These are phyloP conservation scores for Pythium phragmiticola DNA, from an alignment of 352 stramenopile genomes.

Conservation along the genomic window DNA sequence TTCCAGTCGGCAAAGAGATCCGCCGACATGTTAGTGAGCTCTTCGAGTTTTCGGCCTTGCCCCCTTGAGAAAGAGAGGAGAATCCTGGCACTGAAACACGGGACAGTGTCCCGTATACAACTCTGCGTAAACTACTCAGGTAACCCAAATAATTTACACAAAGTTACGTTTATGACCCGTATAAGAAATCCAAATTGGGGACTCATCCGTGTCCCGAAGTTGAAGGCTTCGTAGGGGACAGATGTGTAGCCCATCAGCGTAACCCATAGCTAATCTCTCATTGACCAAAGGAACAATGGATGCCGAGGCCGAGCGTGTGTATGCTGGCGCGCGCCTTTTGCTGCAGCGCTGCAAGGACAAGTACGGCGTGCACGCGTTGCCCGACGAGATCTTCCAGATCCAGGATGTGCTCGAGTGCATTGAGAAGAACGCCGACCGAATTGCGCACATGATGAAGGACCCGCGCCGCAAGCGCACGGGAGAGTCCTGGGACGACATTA, in stretches of 20 bases:
- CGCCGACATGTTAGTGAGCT: constrained; percentile 57
- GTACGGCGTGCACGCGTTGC: constrained; percentile 20
- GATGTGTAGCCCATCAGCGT: not conserved
- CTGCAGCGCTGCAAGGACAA: constrained; percentile 22
- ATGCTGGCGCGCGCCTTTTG: constrained; percentile 14
- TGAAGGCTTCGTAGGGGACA: not conserved
- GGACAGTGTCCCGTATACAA: constrained; percentile 1
- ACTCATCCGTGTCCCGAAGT: not conserved
- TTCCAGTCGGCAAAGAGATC: constrained; percentile 90
- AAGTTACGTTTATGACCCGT: too few species aligned
- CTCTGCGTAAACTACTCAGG: too few species aligned
- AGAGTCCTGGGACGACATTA: constrained; percentile 29
- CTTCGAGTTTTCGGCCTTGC: not conserved
- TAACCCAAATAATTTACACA: too few species aligned
- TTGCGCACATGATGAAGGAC: constrained; percentile 49
- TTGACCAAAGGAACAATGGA: constrained; percentile 7
- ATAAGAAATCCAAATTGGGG: too few species aligned
- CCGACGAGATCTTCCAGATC: constrained; percentile 48
- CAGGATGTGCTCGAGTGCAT: constrained; percentile 69
- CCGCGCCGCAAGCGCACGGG: constrained; percentile 26
- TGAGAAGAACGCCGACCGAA: constrained; percentile 71
- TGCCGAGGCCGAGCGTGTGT: constrained; percentile 7
- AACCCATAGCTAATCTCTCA: not conserved
- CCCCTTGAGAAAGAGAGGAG: constrained; percentile 7
- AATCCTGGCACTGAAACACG: constrained; percentile 12